Percentiles rank a stretch among this genome's conserved stretches.
These are phyloP conservation scores for Magnolia officinalis DNA, from an alignment of 164 flowering plant genomes.

Conservation along the genomic window DNA sequence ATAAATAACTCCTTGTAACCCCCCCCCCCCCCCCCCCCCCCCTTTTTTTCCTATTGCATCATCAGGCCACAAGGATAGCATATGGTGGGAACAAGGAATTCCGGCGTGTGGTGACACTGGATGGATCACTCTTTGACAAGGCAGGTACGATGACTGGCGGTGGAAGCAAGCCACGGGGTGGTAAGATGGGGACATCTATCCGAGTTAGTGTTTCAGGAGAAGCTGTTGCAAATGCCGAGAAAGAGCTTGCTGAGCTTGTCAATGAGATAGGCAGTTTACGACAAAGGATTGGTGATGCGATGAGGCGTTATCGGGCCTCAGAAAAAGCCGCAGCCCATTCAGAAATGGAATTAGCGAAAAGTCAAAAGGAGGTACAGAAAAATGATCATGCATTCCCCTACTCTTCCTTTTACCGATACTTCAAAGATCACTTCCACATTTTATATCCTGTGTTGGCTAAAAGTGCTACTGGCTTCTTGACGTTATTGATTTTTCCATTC, in stretches of 20 bases:
- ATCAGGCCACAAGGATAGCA: slow-evolving; percentile 90
- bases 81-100: slow-evolving; percentile 71
- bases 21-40: neutral
- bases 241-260: slow-evolving; percentile 52
- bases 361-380: slow-evolving; percentile 65
- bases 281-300: slow-evolving; percentile 51
- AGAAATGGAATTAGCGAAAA: slow-evolving; percentile 83
- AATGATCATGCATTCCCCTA: neutral
- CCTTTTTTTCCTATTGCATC: neutral
- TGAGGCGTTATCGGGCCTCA: slow-evolving; percentile 50
- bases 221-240: slow-evolving; percentile 65
- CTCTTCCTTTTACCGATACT: neutral
- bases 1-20: neutral
- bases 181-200: slow-evolving; percentile 90
- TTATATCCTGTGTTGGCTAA: neutral
- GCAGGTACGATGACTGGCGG: slow-evolving; percentile 99
- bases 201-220: slow-evolving; percentile 80
- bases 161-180: slow-evolving; percentile 88
- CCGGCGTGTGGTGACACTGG: slow-evolving; percentile 85
- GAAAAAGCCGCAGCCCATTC: slow-evolving; percentile 52
- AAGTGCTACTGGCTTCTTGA: neutral
- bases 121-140: slow-evolving; percentile 89
- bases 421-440: neutral
- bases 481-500: slow-evolving; percentile 1
- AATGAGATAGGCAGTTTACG: slow-evolving; percentile 49